These are phyloP conservation scores for Rubia balearica DNA, from an alignment of 305 asterid genomes.

Conservation along the genomic window DNA sequence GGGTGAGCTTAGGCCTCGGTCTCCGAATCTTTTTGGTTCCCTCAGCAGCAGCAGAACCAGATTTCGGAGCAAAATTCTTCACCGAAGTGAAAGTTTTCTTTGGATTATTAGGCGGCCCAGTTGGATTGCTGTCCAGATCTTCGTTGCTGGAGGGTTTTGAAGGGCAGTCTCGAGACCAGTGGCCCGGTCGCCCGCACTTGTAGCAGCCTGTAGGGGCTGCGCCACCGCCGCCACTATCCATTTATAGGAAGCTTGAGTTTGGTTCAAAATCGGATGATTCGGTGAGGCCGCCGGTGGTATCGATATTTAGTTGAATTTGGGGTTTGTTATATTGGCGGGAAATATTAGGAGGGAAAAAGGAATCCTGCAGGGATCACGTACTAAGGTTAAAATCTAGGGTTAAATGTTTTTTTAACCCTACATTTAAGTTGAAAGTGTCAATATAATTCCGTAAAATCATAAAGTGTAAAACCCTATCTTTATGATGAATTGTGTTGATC, in stretches of 20 bases:
- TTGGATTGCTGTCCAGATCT: constrained; percentile 18
- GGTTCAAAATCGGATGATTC: not conserved
- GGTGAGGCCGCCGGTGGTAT: not conserved
- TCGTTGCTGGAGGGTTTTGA: constrained; percentile 22
- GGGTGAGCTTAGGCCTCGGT: constrained; percentile 73
- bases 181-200: constrained; percentile 95
- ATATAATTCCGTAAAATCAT: no score
- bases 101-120: constrained; percentile 17
- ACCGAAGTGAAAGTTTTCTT: constrained; percentile 11
- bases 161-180: constrained; percentile 95
- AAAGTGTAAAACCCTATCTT: no score
- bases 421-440: no score
- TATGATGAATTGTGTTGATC: no score
- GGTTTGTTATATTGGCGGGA: not conserved
- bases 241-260: not conserved
- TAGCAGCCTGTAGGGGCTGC: constrained; percentile 86
- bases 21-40: constrained; percentile 47
- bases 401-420: no score
- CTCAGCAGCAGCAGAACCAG: constrained; percentile 19
- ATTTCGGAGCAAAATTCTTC: constrained; percentile 7
- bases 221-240: constrained; percentile 31
- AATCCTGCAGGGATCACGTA: not conserved
- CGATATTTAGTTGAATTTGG: not conserved
- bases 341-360: not conserved
- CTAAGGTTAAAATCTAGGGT: no score